Base-by-base conservation (phyloP, 2,329 filamentous ascomycete genomes). In the Lecanosticta acicola region DNA sequence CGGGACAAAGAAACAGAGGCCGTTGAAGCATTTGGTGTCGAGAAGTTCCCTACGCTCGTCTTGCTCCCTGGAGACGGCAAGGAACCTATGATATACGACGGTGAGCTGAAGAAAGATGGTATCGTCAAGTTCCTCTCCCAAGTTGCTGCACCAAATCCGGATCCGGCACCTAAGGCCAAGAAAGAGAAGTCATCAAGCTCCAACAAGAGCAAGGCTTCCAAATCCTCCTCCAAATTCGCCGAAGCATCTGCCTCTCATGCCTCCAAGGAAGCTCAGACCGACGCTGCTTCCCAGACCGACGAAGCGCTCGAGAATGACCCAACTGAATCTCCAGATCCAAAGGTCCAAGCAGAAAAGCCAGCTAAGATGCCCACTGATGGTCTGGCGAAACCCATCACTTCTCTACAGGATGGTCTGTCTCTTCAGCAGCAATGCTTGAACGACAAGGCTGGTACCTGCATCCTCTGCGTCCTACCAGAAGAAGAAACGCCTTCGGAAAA, bases 81-180 rank as follows among this genome's bases (percentile, higher is more conserved):
- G 41, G 80, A 88, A 16, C 75, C 80, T 2, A 72, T 93, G 45
- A 70, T 82, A 35, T 94, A 94, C 63, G 74, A 85, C 20, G 91
- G 90, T 34, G 85, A 93, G 55, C 71, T 95, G 64, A 93, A 89
- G 67, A 95, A 94, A 71, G 80, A 83, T 14, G 77, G 78, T 26
- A 84, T 98, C 67, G 73, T 90, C 48, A 74, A 82, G 33, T 98
- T 97, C 71, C 75, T 98, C 35, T 85, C 83, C 2, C 83, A 94
- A 67, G 81, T 77, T 24, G 87, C 84, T 1, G 66, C 79, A 37
- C 89, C 91, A 1, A 95, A 95, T 67, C 82, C 84, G 1, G 86
- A 90, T 54, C 81, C 85, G 14, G 77, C 80, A 16, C 74, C 79
- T 0, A 57, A 63, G 49, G 54, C 66, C 34, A 72, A 73, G 49